Evolutionary conservation across 148 eudicot genomes (phyloP), one percentile per base, ranked within the genome.

Genomic region (Simmondsia chinensis): DNA sequence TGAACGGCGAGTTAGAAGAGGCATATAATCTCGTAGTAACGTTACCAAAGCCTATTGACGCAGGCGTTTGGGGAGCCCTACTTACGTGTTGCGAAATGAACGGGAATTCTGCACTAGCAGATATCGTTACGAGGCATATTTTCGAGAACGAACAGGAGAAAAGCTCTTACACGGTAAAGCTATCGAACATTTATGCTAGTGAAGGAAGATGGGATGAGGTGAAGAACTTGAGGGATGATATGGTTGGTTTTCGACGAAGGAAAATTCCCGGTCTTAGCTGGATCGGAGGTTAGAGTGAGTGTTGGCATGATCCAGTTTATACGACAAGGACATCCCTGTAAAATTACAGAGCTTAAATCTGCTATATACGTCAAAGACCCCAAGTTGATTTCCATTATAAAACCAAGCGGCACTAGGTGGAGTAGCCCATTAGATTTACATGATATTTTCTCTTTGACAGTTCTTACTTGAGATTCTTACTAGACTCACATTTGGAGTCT

Each of bases 31-130:
- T 83, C 34, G 35, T 83, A 17, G 30, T 49, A n/a, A 54, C 63
- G 12, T 50, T 80, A 64, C 44, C 72, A 15, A 61, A 61, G 52
- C 85, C 82, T 6, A 72, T 83, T 46, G 77, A 83, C 53, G 61
- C 72, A 15, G 67, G 89, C 38, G 52, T 87, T 36, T 80, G 86
- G 89, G 96, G 96, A 49, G 96, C 96, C 23, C 71, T 87, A 39
- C 53, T 87, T 19, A 74, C 86, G 13, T 74, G 96, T 46, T 87
- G 94, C 61, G 77, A 83, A 63, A 66, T 56, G 63, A 66, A 70
- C 48, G 73, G 80, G 42, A 71, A 80, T 54, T 54, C 71, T 25
- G 52, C 63, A 37, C 33, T 87, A 50, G 79, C 72, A 22, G 77
- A 87, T 36, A 55, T 47, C 14, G 39, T 83, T 39, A 53, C 70